Evolutionary conservation across 495 filamentous ascomycete genomes (phyloP).

Genomic region (Cercophora scortea): DNA sequence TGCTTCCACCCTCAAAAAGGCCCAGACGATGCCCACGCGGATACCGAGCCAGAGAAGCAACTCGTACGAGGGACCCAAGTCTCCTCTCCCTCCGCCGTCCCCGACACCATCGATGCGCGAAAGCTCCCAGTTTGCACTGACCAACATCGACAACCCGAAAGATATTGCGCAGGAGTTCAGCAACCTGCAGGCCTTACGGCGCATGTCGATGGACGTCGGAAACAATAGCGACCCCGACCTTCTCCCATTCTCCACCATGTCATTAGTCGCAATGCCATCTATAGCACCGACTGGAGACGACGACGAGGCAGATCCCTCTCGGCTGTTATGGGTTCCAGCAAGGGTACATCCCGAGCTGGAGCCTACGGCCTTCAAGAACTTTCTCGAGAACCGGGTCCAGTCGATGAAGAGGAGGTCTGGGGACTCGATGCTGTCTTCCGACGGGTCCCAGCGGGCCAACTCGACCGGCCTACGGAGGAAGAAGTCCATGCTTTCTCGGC

Average conservation of each 20-base stretch:
- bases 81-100: slow-evolving; percentile 40
- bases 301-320: slow-evolving; percentile 79
- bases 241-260: slow-evolving; percentile 63
- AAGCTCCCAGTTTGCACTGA: slow-evolving; percentile 71
- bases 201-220: slow-evolving; percentile 98
- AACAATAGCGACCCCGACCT: slow-evolving; percentile 88
- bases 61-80: slow-evolving; percentile 43
- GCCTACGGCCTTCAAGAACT: slow-evolving; percentile 93
- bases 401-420: slow-evolving; percentile 79
- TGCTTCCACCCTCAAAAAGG: slow-evolving; percentile 20
- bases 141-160: slow-evolving; percentile 85
- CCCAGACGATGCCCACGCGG: slow-evolving; percentile 33
- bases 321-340: slow-evolving; percentile 93
- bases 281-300: slow-evolving; percentile 67
- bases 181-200: slow-evolving; percentile 88
- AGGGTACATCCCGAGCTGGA: slow-evolving; percentile 91
- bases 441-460: slow-evolving; percentile 52
- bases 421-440: slow-evolving; percentile 58
- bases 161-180: slow-evolving; percentile 92
- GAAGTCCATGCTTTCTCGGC: slow-evolving; percentile 90
- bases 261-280: slow-evolving; percentile 57
- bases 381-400: slow-evolving; percentile 85
- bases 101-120: slow-evolving; percentile 53
- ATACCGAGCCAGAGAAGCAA: slow-evolving; percentile 36
- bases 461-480: slow-evolving; percentile 71